Evolutionary conservation across 2,329 filamentous ascomycete species (phyloP).

Genomic region (Zymoseptoria ardabiliae): DNA sequence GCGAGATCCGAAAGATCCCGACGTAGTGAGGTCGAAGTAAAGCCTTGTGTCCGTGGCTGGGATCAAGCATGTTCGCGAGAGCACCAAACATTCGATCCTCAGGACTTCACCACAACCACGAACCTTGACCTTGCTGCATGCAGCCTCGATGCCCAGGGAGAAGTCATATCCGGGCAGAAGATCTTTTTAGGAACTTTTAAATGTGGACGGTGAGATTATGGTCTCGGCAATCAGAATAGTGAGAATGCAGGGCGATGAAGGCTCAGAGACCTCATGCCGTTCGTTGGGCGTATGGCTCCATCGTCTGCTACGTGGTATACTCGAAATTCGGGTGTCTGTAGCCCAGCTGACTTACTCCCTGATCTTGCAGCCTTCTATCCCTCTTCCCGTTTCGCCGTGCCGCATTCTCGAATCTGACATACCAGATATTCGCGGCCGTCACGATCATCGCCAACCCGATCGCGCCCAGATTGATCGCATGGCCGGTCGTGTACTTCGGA

Average conservation of each 20-base stretch:
- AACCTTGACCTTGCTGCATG: background rate
- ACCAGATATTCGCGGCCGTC: constrained; percentile 30
- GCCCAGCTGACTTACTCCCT: constrained; percentile 26
- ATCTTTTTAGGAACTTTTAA: no score
- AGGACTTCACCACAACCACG: background rate
- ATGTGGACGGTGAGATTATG: no score
- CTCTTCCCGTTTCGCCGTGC: constrained; percentile 34
- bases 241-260: no score
- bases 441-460: constrained; percentile 32
- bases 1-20: background rate
- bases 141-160: no score
- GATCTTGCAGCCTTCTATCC: constrained; percentile 2
- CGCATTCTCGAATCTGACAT: constrained; percentile 37
- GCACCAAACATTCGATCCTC: background rate
- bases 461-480: constrained; percentile 37
- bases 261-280: no score
- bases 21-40: background rate
- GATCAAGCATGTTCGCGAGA: background rate
- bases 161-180: no score
- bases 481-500: constrained; percentile 34
- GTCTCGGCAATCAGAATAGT: no score
- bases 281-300: no score
- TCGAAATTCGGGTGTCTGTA: constrained; percentile 37
- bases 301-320: constrained; percentile 12
- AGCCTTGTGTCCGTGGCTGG: background rate